Conservation (phyloP, 805 yeast genomes). For the Middelhovenomyces tepae region DNA sequence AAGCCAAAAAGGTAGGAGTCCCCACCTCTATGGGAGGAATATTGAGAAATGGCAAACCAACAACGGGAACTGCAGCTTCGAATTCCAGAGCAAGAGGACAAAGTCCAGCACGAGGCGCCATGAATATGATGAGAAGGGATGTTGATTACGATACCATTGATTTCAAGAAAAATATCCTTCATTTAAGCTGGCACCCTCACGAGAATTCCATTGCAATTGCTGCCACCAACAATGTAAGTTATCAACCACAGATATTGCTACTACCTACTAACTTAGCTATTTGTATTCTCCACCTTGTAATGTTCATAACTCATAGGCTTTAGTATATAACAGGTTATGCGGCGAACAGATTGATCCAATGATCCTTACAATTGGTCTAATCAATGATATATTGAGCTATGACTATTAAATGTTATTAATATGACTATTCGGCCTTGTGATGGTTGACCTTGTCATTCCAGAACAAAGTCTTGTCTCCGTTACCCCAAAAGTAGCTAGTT, state of each 20-base stretch:
- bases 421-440: constrained; percentile 34
- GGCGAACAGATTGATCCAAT: neutral
- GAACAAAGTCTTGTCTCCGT: constrained; percentile 94
- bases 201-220: constrained; percentile 97
- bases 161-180: constrained; percentile 88
- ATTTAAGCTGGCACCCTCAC: constrained; percentile 96
- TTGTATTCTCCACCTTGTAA: constrained; percentile 30
- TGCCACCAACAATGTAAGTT: constrained; percentile 82
- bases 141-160: constrained; percentile 76
- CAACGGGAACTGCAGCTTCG: constrained; percentile 23
- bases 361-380: too few relatives aligned
- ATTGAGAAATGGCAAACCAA: constrained; percentile 7
- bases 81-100: constrained; percentile 5
- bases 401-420: neutral
- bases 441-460: constrained; percentile 94
- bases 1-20: constrained; percentile 55
- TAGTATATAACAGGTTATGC: too few relatives aligned
- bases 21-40: constrained; percentile 36
- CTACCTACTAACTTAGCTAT: constrained; percentile 20
- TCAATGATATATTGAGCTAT: neutral
- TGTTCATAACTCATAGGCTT: too few relatives aligned
- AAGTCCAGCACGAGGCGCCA: constrained; percentile 15
- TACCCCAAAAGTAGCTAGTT: constrained; percentile 87
- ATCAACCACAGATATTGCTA: too few relatives aligned
- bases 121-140: constrained; percentile 45